Conservation (phyloP, 2,329 filamentous ascomycete genomes). For the Sodiomyces alkalinus region DNA sequence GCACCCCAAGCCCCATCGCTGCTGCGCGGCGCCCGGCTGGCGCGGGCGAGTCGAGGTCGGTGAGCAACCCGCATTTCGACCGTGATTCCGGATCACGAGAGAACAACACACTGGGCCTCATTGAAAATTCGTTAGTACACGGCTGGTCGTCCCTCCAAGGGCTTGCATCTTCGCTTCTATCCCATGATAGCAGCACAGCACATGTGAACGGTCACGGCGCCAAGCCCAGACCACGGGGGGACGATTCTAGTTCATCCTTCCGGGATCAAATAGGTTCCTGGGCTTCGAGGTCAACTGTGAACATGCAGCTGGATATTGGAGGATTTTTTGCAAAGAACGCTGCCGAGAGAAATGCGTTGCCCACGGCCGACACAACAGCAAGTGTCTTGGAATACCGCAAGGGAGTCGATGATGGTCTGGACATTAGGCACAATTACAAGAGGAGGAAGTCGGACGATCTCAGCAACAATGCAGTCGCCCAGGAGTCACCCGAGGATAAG, state of each 20-base stretch:
- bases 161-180: conserved; percentile 31
- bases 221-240: conserved; percentile 13
- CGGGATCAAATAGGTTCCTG: conserved; percentile 10
- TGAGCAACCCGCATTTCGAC: conserved; percentile 3
- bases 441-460: conserved; percentile 53
- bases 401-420: conserved; percentile 41
- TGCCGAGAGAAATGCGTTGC: conserved; percentile 36
- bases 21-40: conserved; percentile 26
- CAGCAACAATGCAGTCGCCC: conserved; percentile 19
- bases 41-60: conserved; percentile 10
- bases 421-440: conserved; percentile 43
- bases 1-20: conserved; percentile 32
- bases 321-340: too few relatives aligned
- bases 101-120: conserved; percentile 14
- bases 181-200: conserved; percentile 17
- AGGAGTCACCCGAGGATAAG: conserved; percentile 54
- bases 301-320: conserved; percentile 40
- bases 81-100: not conserved
- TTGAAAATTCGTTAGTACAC: conserved; percentile 35
- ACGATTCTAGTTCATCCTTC: too few relatives aligned
- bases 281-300: conserved; percentile 22
- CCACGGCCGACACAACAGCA: conserved; percentile 40
- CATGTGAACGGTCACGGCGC: conserved; percentile 14
- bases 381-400: conserved; percentile 47
- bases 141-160: conserved; percentile 41